These are phyloP conservation scores for Dichotomocladium elegans DNA, from an alignment of 371 early-diverging fungal genomes.

Conservation along the genomic window DNA sequence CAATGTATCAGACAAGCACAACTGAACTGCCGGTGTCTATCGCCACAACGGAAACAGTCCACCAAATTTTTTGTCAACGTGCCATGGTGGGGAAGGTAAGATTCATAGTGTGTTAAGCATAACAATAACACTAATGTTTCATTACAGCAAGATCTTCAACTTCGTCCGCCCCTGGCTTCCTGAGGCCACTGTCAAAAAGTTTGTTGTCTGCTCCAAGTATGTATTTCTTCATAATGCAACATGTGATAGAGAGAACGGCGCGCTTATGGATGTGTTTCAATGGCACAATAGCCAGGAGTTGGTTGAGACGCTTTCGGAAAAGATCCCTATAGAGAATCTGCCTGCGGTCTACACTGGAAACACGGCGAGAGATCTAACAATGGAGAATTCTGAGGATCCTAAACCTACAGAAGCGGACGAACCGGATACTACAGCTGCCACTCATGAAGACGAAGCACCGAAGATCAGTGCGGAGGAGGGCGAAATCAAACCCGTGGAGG, in stretches of 20 bases:
- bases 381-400: too few species aligned
- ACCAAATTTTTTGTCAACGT: constrained; percentile 58
- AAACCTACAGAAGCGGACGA: neutral
- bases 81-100: constrained; percentile 58
- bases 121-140: neutral
- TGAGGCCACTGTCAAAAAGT: constrained; percentile 58
- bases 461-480: too few species aligned
- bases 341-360: constrained; percentile 8
- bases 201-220: constrained; percentile 50
- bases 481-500: too few species aligned
- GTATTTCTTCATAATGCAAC: neutral
- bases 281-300: constrained; percentile 11
- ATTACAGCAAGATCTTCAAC: constrained; percentile 48
- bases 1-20: neutral
- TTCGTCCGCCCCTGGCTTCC: constrained; percentile 49
- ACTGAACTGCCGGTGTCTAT: neutral
- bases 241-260: neutral
- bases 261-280: neutral
- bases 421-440: neutral
- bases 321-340: constrained; percentile 8
- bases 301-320: constrained; percentile 9
- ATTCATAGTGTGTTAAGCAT: neutral
- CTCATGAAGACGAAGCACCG: neutral
- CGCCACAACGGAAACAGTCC: too few species aligned
- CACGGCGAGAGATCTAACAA: too few species aligned